Evolutionary conservation across 345 rosid species (phyloP), one percentile per base, ranked within the genome.

Genomic region (Corchorus olitorius): DNA sequence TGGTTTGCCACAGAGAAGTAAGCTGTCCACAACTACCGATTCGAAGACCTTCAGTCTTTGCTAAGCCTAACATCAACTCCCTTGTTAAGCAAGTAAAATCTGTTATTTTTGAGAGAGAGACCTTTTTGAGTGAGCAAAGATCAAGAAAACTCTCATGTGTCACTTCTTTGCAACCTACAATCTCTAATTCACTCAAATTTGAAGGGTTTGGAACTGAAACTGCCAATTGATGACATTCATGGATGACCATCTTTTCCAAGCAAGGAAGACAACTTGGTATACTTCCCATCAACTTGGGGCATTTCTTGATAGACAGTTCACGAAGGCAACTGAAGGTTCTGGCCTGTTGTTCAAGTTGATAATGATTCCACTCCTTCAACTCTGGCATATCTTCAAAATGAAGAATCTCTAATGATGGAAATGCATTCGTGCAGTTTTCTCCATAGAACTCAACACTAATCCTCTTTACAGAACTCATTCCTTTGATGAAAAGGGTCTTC

Each of bases 371-470:
- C 46, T 72, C 59, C 65, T 66, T 61, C 81, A 76, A 76, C 4
- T 53, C 56, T 4, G 39, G 20, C 84, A 81, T 77, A 27, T 75
- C 52, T 20, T 53, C 60, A 4, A 81, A 54, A 33, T 8, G 20
- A 20, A 81, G 76, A 2, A 33, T 75, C 77, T 65, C 68, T 43
- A 72, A 53, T 52, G 75, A 73, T 0, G 61, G 75, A 65, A 79
- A 82, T 27, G 70, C 55, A 46, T 68, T 49, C 1, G 43, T 14
- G 22, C 59, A 75, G 8, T 19, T 35, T 45, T 9, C 77, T 46
- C 77, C 73, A 52, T 66, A 72, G 49, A 82, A 72, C 53, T 78
- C 72, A n/a, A 14, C 19, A 20, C 69, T 81, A 16, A 81, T 56
- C 8, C 19, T 37, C 16, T 70, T 53, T 16, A 74, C 61, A 12